Evolutionary conservation across 345 rosid genomes (phyloP), one percentile per base, ranked within the genome.

Genomic region (Brassica juncea): DNA sequence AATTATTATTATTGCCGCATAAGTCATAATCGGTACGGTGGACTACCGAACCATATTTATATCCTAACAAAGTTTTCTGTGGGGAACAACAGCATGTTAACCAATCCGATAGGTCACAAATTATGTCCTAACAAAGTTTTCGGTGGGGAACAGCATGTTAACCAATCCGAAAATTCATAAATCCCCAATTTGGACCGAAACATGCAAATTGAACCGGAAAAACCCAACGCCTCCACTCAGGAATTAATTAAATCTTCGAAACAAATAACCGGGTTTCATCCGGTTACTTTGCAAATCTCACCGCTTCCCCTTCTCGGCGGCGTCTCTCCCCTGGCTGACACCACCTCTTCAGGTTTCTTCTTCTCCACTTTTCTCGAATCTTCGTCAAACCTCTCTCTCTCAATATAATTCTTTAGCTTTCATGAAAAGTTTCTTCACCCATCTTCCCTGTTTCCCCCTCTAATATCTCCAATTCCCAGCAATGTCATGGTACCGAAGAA

Each of bases 401-500:
- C 8, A 3, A 5, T 25, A 35, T n/a, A 35, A 27, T 34, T 23
- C 0, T 54, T 8, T 1, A 19, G 23, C 57, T 66, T 8, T 39
- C 44, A 52, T 0, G 8, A 0, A 23, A 6, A 57, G 0, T 57
- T 58, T 67, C 82, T 21, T n/a, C 32, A 16, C 30, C 11, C 47
- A 59, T 62, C 55, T 62, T 62, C 27, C 52, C 11, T 1, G 54
- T 54, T 49, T n/a, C 34, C 5, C 9, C 2, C 10, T 31, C 11
- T 9, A 27, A 63, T 6, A 34, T 14, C 49, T 71, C 42, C 0
- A 12, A 63, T 71, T 70, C 3, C 34, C 9, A 64, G 54, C 85
- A 86, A 80, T 90, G 98, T 86, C 86, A 5, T 84, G 68, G 83
- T 86, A 79, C 81, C 69, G 81, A 74, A 87, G 89, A 84, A 81